These are phyloP conservation scores for Sporothrix sp. DNA, from an alignment of 2,329 filamentous ascomycete species.

Conservation along the genomic window DNA sequence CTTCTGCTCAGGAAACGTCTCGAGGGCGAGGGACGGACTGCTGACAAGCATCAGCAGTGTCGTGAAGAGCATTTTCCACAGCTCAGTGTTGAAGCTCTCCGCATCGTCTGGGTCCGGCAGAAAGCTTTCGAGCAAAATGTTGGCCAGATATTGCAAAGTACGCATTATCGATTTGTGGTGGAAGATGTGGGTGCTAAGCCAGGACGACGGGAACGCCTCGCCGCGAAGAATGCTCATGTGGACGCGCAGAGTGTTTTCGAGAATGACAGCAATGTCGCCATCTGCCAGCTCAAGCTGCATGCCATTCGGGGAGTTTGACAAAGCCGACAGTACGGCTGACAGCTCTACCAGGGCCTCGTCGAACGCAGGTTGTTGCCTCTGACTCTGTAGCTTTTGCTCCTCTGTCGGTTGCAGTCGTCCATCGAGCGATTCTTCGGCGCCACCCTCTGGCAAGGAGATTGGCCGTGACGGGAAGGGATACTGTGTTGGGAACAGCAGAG, in stretches of 20 bases:
- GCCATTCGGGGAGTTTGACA: constrained; percentile 63
- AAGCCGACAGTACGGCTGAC: constrained; percentile 73
- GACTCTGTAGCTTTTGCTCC: neutral
- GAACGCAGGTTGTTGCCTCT: constrained; percentile 41
- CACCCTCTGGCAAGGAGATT: constrained; percentile 32
- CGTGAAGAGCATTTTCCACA: constrained; percentile 91
- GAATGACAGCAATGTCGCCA: constrained; percentile 61
- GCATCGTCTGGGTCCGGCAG: constrained; percentile 85
- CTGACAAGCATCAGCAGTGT: constrained; percentile 82
- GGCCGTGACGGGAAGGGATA: constrained; percentile 79
- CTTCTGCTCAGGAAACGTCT: constrained; percentile 96
- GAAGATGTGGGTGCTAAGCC: constrained; percentile 89
- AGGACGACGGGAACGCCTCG: constrained; percentile 78
- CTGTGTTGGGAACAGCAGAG: constrained; percentile 76
- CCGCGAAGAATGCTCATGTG: constrained; percentile 83
- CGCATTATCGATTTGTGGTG: constrained; percentile 86
- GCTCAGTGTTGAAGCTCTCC: constrained; percentile 80
- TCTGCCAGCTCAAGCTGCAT: constrained; percentile 68
- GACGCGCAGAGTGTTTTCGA: constrained; percentile 72
- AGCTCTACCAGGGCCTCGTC: constrained; percentile 86
- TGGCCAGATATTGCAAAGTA: constrained; percentile 71
- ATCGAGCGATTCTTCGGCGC: constrained; percentile 23
- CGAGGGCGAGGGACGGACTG: constrained; percentile 78
- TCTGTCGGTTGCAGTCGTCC: constrained; percentile 1
- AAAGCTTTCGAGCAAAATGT: constrained; percentile 71